Evolutionary conservation across 805 yeast genomes (phyloP).

Genomic region (Dipodascus geniculatus): DNA sequence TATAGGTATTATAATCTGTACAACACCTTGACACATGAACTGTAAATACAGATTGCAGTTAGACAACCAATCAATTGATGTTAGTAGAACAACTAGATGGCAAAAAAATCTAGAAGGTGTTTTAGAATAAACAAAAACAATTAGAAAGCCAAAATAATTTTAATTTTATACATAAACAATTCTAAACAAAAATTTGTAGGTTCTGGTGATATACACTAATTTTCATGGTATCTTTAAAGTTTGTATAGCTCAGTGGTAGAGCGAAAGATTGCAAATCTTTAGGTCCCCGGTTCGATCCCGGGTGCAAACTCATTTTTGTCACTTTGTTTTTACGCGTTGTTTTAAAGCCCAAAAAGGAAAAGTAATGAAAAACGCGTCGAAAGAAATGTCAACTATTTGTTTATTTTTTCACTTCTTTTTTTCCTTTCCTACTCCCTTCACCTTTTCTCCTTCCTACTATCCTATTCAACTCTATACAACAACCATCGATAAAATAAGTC

Average conservation of each 20-base stretch:
- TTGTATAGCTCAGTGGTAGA: slow-evolving; percentile 2
- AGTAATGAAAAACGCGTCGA: background rate
- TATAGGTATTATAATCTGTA: too few relatives aligned
- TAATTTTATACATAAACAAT: too few relatives aligned
- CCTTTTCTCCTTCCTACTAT: background rate
- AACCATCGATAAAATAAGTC: background rate
- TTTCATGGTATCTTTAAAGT: background rate
- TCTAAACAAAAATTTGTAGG: too few relatives aligned
- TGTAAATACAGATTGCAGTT: too few relatives aligned
- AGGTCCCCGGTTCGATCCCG: slow-evolving; percentile 2
- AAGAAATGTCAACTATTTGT: background rate
- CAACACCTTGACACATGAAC: too few relatives aligned
- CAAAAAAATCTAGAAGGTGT: too few relatives aligned
- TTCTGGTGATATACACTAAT: background rate
- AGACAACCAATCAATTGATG: too few relatives aligned
- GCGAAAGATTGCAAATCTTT: slow-evolving; percentile 2
- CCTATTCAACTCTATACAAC: background rate
- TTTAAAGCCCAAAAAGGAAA: background rate
- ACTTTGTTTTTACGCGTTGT: background rate
- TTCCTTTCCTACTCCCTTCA: background rate
- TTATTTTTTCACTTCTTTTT: background rate
- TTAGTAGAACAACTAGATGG: too few relatives aligned
- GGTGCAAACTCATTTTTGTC: background rate
- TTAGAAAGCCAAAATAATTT: too few relatives aligned
- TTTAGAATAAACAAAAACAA: too few relatives aligned